Percentiles rank a stretch among this genome's conserved stretches.
Evolutionary conservation across 768 basidiomycete species (phyloP).

Genomic region (Russula sp.): DNA sequence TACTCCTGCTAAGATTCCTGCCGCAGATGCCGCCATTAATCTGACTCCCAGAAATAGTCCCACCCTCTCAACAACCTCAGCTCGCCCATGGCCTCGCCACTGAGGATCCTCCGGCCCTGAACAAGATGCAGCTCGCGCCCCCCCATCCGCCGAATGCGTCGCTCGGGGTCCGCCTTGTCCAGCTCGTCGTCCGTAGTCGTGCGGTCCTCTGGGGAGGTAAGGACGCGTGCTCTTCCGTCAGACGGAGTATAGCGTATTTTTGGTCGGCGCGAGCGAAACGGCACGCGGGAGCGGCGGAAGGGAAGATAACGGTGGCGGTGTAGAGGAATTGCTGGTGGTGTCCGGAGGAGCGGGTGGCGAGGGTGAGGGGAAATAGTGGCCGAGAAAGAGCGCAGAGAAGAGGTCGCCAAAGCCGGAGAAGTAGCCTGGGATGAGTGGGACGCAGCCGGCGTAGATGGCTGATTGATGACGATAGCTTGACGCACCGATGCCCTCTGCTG

Average conservation of each 20-base stretch:
- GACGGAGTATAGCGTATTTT: conserved; percentile 61
- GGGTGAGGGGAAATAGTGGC: conserved; percentile 93
- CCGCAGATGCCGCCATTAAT: too few species aligned
- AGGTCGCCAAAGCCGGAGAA: conserved; percentile 98
- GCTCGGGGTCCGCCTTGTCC: conserved; percentile 58
- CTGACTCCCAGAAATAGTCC: too few species aligned
- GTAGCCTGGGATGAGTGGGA: conserved; percentile 82
- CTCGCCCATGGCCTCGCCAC: too few species aligned
- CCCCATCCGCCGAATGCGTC: conserved; percentile 69
- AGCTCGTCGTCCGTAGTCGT: conserved; percentile 70
- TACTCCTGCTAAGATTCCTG: too few species aligned
- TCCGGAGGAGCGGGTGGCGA: conserved; percentile 67
- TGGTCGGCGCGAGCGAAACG: conserved; percentile 60
- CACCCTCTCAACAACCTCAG: too few species aligned
- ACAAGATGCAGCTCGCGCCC: conserved; percentile 82
- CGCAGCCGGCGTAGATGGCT: conserved; percentile 58
- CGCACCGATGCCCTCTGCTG: conserved; percentile 22
- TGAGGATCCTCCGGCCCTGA: conserved; percentile 64
- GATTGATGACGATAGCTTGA: conserved; percentile 33
- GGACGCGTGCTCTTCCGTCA: conserved; percentile 53
- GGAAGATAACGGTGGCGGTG: background rate
- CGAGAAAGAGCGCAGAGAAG: conserved; percentile 85
- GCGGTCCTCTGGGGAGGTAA: conserved; percentile 50
- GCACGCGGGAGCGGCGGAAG: conserved; percentile 48
- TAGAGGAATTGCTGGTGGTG: conserved; percentile 18